Base-by-base conservation (phyloP, 371 early-diverging fungal genomes). In the Mucor racemosus region DNA sequence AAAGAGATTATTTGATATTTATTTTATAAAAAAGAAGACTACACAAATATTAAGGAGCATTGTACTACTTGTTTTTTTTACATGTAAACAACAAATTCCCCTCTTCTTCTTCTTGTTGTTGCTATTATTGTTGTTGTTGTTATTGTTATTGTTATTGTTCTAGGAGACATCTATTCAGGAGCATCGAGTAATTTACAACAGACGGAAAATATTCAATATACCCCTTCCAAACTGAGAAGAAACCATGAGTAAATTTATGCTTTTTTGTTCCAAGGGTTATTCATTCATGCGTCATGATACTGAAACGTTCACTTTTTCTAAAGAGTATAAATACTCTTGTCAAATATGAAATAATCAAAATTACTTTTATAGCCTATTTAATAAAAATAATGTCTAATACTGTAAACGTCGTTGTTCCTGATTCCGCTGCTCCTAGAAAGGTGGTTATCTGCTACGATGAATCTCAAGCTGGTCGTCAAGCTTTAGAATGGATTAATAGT, bases 381-480 rank as follows among this genome's bases (percentile, higher is more conserved):
- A 21, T 50, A 7, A 50, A 21, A 50, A 4, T 4, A 38, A 50
- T 50, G 50, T 50, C 50, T 26, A 50, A 19, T 21, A 50, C 26
- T 50, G 50, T 26, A 13, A 50, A 50, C 21, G 50, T 50, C 50
- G 0, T 21, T 50, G 3, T 26, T 8, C 50, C 50, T 50, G 50
- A 50, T 13, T 50, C 50, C 21, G 26, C 11, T 26, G 17, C 50
- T 50, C 55, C 38, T 26, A 58, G 70, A 57, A 64, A 60, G 38
- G 35, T 73, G 13, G 13, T 73, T 19, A 59, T 73, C 50, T 40
- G 62, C n/a, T 65, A 65, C 50, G 73, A 73, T 44, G 58, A 66
- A 15, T 69, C 73, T 14, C 21, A 57, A 15, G 50, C 38, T 7
- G 46, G 70, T 7, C 48, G 60, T 7, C 41, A 73, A 11, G 61